Evolutionary conservation across 495 filamentous ascomycete species (phyloP), one percentile per base, ranked within the genome.

Genomic region (Penicillium silybi): DNA sequence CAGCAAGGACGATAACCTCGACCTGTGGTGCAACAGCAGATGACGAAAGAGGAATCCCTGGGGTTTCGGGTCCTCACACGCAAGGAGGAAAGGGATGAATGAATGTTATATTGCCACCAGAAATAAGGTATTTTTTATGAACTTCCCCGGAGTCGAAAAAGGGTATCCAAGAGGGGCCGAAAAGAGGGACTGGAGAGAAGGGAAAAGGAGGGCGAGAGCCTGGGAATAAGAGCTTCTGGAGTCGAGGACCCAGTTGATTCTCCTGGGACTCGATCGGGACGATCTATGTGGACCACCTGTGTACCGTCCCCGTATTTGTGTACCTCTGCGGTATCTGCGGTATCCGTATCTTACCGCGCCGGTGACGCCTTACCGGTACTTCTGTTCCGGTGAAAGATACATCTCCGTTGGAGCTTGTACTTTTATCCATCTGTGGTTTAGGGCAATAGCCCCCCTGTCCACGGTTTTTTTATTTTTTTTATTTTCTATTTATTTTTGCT

Each of bases 1-100:
- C 55, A 64, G 70, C 68, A 73, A 73, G 69, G 69, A 70, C 61
- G 54, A 54, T 41, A 58, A 48, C 34, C 46, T 37, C 17, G 44
- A 44, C 50, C 41, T 50, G 54, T 41, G 52, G 54, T 41, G 52
- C 52, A 59, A 47, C 38, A 48, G 37, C 23, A 22, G 48, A 46
- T 62, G 59, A 57, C 58, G 55, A 65, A 48, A 44, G 17, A n/a
- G 47, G 41, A 46, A 43, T 56, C 51, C 45, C 51, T 17, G 17
- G 32, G 27, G 19, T 47, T 15, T 42, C 13, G 43, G 29, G n/a
- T 29, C 40, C 25, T 25, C 20, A 48, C 46, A 71, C 64, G 70
- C 70, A 73, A 73, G 70, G 47, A 56, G 46, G 38, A 35, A 48
- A 52, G 18, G 48, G 47, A 41, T 48, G 46, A 50, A 54, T 52